These are phyloP conservation scores for Umbelopsis sp. DNA, from an alignment of 192 early-diverging fungal genomes.

Conservation along the genomic window DNA sequence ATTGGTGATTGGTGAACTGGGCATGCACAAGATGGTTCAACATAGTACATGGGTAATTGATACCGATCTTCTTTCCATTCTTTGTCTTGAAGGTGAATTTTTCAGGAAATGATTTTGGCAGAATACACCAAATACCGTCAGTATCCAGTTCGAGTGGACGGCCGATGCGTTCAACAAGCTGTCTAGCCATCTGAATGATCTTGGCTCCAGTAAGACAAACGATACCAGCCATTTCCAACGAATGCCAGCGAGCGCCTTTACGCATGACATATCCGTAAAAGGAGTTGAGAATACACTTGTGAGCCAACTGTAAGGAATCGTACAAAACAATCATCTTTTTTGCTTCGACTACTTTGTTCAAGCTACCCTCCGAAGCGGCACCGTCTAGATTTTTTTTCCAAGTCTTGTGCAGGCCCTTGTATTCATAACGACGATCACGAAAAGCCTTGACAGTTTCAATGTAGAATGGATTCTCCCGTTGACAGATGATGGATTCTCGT, in stretches of 20 bases:
- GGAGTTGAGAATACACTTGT: slow-evolving; percentile 94
- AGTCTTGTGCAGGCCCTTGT: slow-evolving; percentile 91
- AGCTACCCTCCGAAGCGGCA: slow-evolving; percentile 65
- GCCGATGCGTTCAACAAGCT: slow-evolving; percentile 90
- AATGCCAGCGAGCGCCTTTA: slow-evolving; percentile 98
- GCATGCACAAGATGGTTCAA: slow-evolving; percentile 96
- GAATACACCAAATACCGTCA: slow-evolving; percentile 98
- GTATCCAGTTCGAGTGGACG: slow-evolving; percentile 96
- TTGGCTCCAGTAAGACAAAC: slow-evolving; percentile 95
- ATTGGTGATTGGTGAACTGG: slow-evolving; percentile 97
- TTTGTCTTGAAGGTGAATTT: slow-evolving; percentile 85
- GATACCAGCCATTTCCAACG: slow-evolving; percentile 99
- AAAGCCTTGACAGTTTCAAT: slow-evolving; percentile 95
- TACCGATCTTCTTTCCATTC: slow-evolving; percentile 76
- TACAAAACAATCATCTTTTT: slow-evolving; percentile 94
- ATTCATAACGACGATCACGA: slow-evolving; percentile 97
- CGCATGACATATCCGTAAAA: slow-evolving; percentile 99
- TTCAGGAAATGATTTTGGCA: slow-evolving; percentile 92
- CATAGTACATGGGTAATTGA: slow-evolving; percentile 98
- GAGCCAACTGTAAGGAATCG: slow-evolving; percentile 97
- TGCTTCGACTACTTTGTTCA: slow-evolving; percentile 73
- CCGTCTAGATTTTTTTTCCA: slow-evolving; percentile 86
- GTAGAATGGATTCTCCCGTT: slow-evolving; percentile 98
- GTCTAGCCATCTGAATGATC: slow-evolving; percentile 96
- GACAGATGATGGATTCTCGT: slow-evolving; percentile 91